Percentiles rank a stretch among this genome's conserved stretches.
These are phyloP conservation scores for Letharia lupina DNA, from an alignment of 495 filamentous ascomycete species.

Conservation along the genomic window DNA sequence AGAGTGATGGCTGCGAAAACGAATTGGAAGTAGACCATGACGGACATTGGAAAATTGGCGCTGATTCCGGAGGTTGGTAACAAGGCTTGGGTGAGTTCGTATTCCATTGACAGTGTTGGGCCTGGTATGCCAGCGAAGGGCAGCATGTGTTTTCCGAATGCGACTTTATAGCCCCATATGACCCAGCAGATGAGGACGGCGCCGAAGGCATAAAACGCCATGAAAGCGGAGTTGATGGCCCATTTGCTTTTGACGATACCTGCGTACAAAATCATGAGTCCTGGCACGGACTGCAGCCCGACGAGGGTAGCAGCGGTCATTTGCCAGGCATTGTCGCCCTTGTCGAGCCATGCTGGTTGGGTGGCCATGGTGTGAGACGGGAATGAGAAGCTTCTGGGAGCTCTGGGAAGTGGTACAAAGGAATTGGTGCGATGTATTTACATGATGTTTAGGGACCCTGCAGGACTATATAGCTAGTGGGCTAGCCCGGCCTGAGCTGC, in stretches of 20 bases:
- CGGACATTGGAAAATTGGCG: slow-evolving; percentile 40
- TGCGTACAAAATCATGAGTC: slow-evolving; percentile 48
- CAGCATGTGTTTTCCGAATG: slow-evolving; percentile 44
- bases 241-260: slow-evolving; percentile 51
- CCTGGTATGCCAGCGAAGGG: slow-evolving; percentile 46
- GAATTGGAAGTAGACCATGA: slow-evolving; percentile 56
- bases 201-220: slow-evolving; percentile 50
- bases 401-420: not conserved
- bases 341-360: slow-evolving; percentile 37
- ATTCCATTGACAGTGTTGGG: slow-evolving; percentile 40
- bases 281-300: slow-evolving; percentile 45
- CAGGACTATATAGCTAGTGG: not conserved
- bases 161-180: slow-evolving; percentile 48
- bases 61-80: slow-evolving; percentile 37
- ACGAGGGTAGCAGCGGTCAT: slow-evolving; percentile 48
- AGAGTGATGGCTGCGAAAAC: slow-evolving; percentile 52
- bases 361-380: slow-evolving; percentile 18
- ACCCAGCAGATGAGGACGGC: slow-evolving; percentile 48
- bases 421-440: not conserved
- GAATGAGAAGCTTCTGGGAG: not conserved
- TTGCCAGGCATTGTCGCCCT: slow-evolving; percentile 51
- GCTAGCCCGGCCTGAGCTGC: not conserved
- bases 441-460: not conserved
- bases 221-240: slow-evolving; percentile 50
- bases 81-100: slow-evolving; percentile 37